Evolutionary conservation across 768 basidiomycete species (phyloP).

Genomic region (Tricholoma matsutake): DNA sequence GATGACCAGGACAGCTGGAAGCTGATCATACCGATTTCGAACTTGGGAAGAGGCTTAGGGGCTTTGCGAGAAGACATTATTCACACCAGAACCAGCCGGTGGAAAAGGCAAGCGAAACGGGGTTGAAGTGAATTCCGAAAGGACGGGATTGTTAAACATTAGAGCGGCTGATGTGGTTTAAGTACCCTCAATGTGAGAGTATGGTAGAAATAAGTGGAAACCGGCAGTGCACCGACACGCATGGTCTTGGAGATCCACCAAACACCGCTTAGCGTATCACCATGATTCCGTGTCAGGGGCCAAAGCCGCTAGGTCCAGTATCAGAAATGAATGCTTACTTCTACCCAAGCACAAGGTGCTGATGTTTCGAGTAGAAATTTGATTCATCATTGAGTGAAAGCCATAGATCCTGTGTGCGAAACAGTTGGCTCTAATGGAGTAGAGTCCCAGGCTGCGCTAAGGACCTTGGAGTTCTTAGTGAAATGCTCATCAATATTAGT

Average conservation of each 20-base stretch:
- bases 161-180: slow-evolving; percentile 15
- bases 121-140: slow-evolving; percentile 25
- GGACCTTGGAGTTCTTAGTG: not conserved
- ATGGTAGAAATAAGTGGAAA: slow-evolving; percentile 13
- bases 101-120: slow-evolving; percentile 24
- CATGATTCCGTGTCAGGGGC: not conserved
- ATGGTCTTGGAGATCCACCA: slow-evolving; percentile 9
- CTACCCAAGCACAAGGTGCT: not conserved
- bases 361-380: not conserved
- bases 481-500: not conserved
- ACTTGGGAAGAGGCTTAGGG: slow-evolving; percentile 67
- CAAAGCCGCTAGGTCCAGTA: not conserved
- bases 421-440: not conserved
- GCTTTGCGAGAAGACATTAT: slow-evolving; percentile 56
- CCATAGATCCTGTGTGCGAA: not conserved
- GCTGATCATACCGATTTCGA: slow-evolving; percentile 55
- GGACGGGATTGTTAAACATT: slow-evolving; percentile 22
- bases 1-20: not conserved
- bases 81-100: slow-evolving; percentile 50
- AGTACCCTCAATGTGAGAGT: slow-evolving; percentile 14
- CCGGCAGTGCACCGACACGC: slow-evolving; percentile 6
- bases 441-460: not conserved
- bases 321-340: no score
- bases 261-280: not conserved
- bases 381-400: no score